Evolutionary conservation across 495 filamentous ascomycete genomes (phyloP), one percentile per base, ranked within the genome.

Genomic region (Penicillium tannophilum): DNA sequence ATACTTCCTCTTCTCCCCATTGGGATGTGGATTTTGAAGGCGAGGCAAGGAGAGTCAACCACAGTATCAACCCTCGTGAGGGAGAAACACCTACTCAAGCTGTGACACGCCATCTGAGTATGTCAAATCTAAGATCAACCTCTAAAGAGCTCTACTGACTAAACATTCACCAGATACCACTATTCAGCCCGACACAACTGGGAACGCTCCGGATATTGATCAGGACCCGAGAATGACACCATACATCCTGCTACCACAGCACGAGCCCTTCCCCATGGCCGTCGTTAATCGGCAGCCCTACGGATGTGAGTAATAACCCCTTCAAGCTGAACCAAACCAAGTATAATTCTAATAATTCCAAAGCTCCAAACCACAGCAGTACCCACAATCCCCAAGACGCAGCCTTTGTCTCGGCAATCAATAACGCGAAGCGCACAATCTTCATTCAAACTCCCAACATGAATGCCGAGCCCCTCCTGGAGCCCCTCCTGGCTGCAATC

Each of bases 391-490:
- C 90, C 0, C 90, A 93, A 70, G 90, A 92, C 62, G 82, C 83
- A 48, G 84, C 81, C 10, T 93, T 85, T 80, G 74, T 93, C 7
- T 86, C 88, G 0, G 82, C 82, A 8, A 77, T 93, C 31, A 76
- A 84, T 7, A 80, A 91, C 62, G 89, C 89, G 1, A 69, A 76
- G 31, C 66, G 69, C 19, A 78, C 69, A 16, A 79, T 92, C 16
- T 89, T 92, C 68, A 90, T 92, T 56, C 88, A 92, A 63, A 85
- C 88, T 0, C 90, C 90, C 0, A 87, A 88, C 39, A 80, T 93
- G 49, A 93, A 93, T 64, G 88, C 89, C 11, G 82, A 81, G 54
- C 84, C 87, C 0, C 77, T 90, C 1, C 55, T 89, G 1, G 81
- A 86, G 1, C 84, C 86, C 4, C 72, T 92, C 23, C 56, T 79